phyloP scores from a whole-genome alignment of 257 asterid genomes.

The Nemophila menziesii region DNA sequence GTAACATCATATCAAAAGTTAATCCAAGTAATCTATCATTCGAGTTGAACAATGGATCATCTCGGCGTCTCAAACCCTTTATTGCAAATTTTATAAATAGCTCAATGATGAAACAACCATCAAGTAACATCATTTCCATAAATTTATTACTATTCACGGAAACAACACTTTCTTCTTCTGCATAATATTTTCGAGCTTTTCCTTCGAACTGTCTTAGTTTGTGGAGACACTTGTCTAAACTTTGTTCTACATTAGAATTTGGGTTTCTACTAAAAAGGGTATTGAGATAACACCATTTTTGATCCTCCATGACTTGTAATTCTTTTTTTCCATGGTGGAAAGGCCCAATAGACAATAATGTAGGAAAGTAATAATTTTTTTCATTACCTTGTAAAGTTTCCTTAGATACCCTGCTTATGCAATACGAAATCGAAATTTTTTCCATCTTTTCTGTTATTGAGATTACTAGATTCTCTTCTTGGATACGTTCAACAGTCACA shows the following conservation, averaged over 20 bases:
- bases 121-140: conserved; percentile 34
- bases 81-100: conserved; percentile 26
- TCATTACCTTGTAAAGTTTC: conserved; percentile 10
- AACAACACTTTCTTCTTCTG: conserved; percentile 19
- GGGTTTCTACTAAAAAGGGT: conserved; percentile 21
- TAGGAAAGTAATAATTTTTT: conserved; percentile 19
- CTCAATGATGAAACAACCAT: conserved; percentile 44
- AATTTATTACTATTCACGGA: conserved; percentile 22
- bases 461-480: conserved; percentile 21
- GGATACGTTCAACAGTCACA: conserved; percentile 14
- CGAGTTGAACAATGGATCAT: conserved; percentile 25
- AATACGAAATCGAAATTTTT: conserved; percentile 9
- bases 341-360: conserved; percentile 41
- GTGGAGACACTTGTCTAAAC: conserved; percentile 24
- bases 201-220: conserved; percentile 20
- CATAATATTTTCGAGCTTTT: conserved; percentile 30
- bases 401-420: conserved; percentile 20
- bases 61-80: conserved; percentile 32
- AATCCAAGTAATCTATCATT: conserved; percentile 7
- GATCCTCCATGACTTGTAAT: conserved; percentile 19
- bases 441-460: conserved; percentile 37
- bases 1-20: conserved; percentile 31
- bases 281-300: conserved; percentile 40
- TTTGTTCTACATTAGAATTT: conserved; percentile 14
- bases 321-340: conserved; percentile 19